phyloP scores from a whole-genome alignment of 805 yeast species.

The Nakazawaea anatomiae region DNA sequence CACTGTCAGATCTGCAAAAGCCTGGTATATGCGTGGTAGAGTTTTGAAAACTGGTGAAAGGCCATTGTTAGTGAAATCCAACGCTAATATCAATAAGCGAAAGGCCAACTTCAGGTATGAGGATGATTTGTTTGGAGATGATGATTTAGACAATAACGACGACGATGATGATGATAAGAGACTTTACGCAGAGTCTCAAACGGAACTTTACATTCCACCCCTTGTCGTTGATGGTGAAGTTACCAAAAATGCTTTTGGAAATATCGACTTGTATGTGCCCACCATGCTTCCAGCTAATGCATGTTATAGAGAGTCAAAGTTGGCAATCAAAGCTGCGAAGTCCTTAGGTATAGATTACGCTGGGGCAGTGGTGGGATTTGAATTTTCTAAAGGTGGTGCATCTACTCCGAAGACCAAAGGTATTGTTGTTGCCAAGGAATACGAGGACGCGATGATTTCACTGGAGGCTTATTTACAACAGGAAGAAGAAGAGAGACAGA shows the following conservation, averaged over 20 bases:
- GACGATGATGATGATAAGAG: constrained; percentile 51
- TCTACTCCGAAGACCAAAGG: constrained; percentile 71
- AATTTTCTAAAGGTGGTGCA: constrained; percentile 40
- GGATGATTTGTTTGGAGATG: constrained; percentile 22
- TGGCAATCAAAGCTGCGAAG: constrained; percentile 66
- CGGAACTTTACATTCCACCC: constrained; percentile 64
- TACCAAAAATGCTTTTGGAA: constrained; percentile 74
- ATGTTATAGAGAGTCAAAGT: constrained; percentile 45
- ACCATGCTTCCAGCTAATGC: constrained; percentile 85
- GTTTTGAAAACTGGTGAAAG: constrained; percentile 64
- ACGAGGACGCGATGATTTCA: constrained; percentile 49
- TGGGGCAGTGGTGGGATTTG: constrained; percentile 82
- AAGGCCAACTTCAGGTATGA: constrained; percentile 16
- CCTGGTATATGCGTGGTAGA: constrained; percentile 84
- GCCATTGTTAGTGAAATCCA: constrained; percentile 44
- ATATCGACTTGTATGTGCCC: constrained; percentile 72
- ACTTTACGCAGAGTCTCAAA: constrained; percentile 74
- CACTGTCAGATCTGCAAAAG: constrained; percentile 62
- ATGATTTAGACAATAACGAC: constrained; percentile 29
- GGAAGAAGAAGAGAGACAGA: constrained; percentile 41
- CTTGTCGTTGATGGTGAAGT: constrained; percentile 61
- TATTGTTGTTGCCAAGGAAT: constrained; percentile 62
- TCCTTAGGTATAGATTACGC: constrained; percentile 73
- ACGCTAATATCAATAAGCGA: constrained; percentile 14
- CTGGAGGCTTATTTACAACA: constrained; percentile 44